These are phyloP conservation scores for Mortierella sp. DNA, from an alignment of 371 early-diverging fungal genomes.

Conservation along the genomic window DNA sequence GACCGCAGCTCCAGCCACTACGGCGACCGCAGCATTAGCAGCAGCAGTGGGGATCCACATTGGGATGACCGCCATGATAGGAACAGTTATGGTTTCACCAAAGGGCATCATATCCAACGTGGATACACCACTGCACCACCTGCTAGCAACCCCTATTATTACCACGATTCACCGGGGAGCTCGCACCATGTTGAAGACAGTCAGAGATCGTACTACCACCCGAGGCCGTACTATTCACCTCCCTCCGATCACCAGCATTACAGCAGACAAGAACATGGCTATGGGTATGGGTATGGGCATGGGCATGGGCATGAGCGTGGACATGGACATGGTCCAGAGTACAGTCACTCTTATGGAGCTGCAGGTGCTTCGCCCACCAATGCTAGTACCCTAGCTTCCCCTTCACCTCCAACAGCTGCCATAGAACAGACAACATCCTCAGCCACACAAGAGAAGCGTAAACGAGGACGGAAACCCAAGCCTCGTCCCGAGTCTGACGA, in stretches of 20 bases:
- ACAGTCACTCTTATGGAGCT: slow-evolving; percentile 6
- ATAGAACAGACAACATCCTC: not conserved
- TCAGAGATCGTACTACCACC: no score
- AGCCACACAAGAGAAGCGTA: slow-evolving; percentile 11
- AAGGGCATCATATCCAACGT: no score
- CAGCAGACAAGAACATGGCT: no score
- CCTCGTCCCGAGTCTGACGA: slow-evolving; percentile 14
- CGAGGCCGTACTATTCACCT: no score
- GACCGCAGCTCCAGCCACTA: not conserved
- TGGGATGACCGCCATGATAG: no score
- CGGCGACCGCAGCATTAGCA: not conserved
- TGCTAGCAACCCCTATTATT: no score
- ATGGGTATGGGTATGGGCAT: no score
- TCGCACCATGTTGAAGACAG: no score
- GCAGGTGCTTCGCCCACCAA: slow-evolving; percentile 21
- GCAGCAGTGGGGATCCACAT: not conserved
- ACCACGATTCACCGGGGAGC: no score
- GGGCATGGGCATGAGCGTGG: not conserved
- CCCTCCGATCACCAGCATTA: not conserved
- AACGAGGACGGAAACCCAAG: slow-evolving; percentile 40
- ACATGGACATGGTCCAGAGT: not conserved
- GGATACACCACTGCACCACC: no score
- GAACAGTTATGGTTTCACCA: no score
- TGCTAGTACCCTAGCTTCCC: not conserved
- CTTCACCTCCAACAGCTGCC: not conserved